A percentile compares a stretch with the other conserved stretches of the same genome.
Evolutionary conservation across 768 basidiomycete genomes (phyloP).

Genomic region (Termitomyces sp.): DNA sequence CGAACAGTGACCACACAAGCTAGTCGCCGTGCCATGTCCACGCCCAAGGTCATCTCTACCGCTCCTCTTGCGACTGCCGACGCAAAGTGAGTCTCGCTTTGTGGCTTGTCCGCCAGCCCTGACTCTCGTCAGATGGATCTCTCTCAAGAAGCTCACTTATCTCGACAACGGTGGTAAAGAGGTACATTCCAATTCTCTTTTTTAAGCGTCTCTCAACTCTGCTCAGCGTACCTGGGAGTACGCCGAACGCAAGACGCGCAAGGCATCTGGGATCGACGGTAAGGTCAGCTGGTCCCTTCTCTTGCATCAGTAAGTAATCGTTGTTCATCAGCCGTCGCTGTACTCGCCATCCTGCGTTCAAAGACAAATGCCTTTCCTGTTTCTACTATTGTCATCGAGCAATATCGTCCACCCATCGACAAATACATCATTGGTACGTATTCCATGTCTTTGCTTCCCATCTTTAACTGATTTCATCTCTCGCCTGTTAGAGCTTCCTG

Average conservation of each 20-base stretch:
- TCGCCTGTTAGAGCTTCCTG: slow-evolving; percentile 28
- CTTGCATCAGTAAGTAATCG: not conserved
- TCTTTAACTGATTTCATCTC: not conserved
- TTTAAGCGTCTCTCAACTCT: not conserved
- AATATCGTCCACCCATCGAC: slow-evolving; percentile 85
- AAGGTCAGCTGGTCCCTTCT: slow-evolving; percentile 34
- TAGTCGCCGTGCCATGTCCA: slow-evolving; percentile 1
- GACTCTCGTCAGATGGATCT: slow-evolving; percentile 62
- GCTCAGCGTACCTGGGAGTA: slow-evolving; percentile 81
- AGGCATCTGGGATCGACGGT: slow-evolving; percentile 80
- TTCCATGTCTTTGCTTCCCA: not conserved
- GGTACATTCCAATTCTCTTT: slow-evolving; percentile 31
- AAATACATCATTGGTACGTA: slow-evolving; percentile 64
- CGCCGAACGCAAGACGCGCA: slow-evolving; percentile 78
- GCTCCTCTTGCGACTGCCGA: slow-evolving; percentile 47
- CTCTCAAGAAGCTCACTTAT: slow-evolving; percentile 77
- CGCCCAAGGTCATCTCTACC: slow-evolving; percentile 47
- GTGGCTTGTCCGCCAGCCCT: not conserved
- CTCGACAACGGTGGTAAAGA: slow-evolving; percentile 71
- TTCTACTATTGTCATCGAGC: slow-evolving; percentile 85
- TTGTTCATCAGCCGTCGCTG: slow-evolving; percentile 62
- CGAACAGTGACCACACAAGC: slow-evolving; percentile 3
- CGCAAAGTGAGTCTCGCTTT: slow-evolving; percentile 44
- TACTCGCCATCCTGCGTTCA: slow-evolving; percentile 77
- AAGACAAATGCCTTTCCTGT: slow-evolving; percentile 63